Evolutionary conservation across 192 early-diverging fungal species (phyloP), one percentile per base, ranked within the genome.

Genomic region (Dissophora ornata): DNA sequence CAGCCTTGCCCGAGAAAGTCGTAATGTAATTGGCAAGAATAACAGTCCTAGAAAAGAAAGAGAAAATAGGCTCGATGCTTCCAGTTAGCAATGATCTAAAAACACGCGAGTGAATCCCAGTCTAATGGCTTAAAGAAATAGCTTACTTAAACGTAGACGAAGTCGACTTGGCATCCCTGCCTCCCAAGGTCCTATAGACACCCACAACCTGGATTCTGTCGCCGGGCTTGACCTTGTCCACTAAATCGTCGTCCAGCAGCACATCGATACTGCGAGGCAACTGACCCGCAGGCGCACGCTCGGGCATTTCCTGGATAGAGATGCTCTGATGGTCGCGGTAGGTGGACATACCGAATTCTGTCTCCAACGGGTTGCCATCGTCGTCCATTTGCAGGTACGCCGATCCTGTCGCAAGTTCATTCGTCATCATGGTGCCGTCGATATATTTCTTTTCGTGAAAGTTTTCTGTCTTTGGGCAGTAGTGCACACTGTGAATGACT

Each of bases 281-380:
- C 79, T 95, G 91, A 21, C 98, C 97, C 6, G 95, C 91, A 16
- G 96, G 96, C 9, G 97, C 92, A 21, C 97, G 89, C 80, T 99
- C 98, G 0, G 98, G 98, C 97, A 99, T 99, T 84, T 99, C 98
- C 81, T 99, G 98, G 44, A 99, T 87, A 33, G 89, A 93, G 50
- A 98, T 89, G 10, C 89, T 92, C 80, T 99, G 98, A 75, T 93
- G 93, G 80, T 98, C 96, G 32, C 92, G 82, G 80, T 97, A 99
- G 12, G 88, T 84, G 34, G 90, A 94, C 64, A 86, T 88, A 13
- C 98, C 98, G 79, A 91, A 99, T 74, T 98, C 96, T 1, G 97
- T 98, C 1, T 90, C 91, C 41, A 99, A 82, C 10, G 92, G 85
- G 71, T 99, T 94, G 6, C 96, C 96, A 65, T 93, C 86, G 25